Evolutionary conservation across 140 eudicot genomes (phyloP).

Genomic region (Anethum foeniculum): DNA sequence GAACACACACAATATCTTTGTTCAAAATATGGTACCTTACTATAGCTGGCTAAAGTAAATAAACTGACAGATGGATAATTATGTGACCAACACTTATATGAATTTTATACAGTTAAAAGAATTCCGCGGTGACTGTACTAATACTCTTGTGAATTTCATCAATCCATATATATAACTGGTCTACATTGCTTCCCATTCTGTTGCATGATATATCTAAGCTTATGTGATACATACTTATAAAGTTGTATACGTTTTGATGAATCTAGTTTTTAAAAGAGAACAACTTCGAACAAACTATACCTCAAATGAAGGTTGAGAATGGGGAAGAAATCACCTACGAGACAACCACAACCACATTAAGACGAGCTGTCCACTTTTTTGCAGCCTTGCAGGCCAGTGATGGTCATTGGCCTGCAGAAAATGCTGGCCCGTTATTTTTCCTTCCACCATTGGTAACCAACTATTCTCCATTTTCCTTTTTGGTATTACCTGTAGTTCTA

Average conservation of each 20-base stretch:
- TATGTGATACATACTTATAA: slow-evolving; percentile 18
- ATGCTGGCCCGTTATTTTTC: slow-evolving; percentile 52
- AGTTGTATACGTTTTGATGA: background rate
- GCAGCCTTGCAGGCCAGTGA: slow-evolving; percentile 52
- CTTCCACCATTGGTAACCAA: slow-evolving; percentile 47
- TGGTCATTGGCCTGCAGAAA: slow-evolving; percentile 67
- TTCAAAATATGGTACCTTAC: background rate
- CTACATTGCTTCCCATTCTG: background rate
- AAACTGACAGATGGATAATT: background rate
- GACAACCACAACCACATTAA: slow-evolving; percentile 39
- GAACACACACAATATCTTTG: background rate
- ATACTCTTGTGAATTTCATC: background rate
- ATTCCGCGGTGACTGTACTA: background rate
- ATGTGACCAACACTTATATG: no score
- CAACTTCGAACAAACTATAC: slow-evolving; percentile 16
- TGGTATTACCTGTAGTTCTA: background rate
- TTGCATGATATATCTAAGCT: background rate
- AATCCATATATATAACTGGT: background rate
- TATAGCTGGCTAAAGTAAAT: background rate
- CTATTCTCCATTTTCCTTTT: background rate
- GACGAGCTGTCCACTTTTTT: slow-evolving; percentile 40
- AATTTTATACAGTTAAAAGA: background rate
- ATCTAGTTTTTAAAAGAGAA: slow-evolving; percentile 37
- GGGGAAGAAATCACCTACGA: slow-evolving; percentile 38
- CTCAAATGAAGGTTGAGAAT: slow-evolving; percentile 35